A percentile compares a stretch with the other conserved stretches of the same genome.
These are phyloP conservation scores for Athelia psychrophila DNA, from an alignment of 1,284 basidiomycete genomes.

Conservation along the genomic window DNA sequence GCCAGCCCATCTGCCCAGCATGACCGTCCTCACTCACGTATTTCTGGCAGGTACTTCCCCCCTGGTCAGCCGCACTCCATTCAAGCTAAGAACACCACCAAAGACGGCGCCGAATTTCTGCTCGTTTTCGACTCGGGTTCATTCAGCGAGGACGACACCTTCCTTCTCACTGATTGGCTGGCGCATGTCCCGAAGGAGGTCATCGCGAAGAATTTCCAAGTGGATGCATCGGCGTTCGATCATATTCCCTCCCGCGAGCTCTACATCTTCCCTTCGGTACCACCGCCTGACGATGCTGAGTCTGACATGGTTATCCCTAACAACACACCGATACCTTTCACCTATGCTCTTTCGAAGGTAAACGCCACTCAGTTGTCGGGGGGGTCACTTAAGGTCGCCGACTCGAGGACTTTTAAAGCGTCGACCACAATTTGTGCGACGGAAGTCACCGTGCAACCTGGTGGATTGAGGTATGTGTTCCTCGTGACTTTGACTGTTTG, in stretches of 20 bases:
- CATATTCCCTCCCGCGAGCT: constrained; percentile 45
- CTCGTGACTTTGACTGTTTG: background rate
- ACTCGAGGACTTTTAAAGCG: constrained; percentile 53
- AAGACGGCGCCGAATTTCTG: constrained; percentile 55
- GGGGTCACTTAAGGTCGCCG: constrained; percentile 60
- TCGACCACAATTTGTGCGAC: constrained; percentile 54
- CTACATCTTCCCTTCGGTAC: constrained; percentile 54
- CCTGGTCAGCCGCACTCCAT: constrained; percentile 39
- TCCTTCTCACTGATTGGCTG: constrained; percentile 50
- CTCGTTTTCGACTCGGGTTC: constrained; percentile 54
- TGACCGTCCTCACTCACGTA: background rate
- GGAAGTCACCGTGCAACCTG: constrained; percentile 55
- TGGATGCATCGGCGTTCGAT: constrained; percentile 38
- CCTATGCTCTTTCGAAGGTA: constrained; percentile 49
- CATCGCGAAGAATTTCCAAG: constrained; percentile 51
- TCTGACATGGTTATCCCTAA: constrained; percentile 40
- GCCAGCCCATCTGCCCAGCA: constrained; percentile 29
- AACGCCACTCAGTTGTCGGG: constrained; percentile 39
- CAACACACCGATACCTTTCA: constrained; percentile 44
- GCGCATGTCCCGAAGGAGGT: constrained; percentile 44
- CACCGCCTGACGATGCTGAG: constrained; percentile 37
- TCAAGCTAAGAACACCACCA: constrained; percentile 46
- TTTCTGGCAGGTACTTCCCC: background rate
- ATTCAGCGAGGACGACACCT: constrained; percentile 59
- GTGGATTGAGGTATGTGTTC: constrained; percentile 48